Conservation (phyloP, 306 rosid genomes). For the Dryas drummondii region DNA sequence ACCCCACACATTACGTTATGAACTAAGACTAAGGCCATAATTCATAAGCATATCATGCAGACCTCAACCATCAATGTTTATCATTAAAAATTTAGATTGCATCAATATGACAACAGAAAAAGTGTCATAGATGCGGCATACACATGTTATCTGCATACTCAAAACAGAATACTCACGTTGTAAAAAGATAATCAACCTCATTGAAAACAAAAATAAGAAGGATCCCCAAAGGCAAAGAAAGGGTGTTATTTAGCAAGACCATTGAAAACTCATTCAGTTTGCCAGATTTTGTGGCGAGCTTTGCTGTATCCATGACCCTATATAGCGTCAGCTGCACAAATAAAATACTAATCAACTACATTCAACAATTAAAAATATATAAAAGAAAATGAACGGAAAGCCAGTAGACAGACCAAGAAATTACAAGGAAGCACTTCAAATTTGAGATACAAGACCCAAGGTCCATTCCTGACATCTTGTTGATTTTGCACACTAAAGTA, state of each 20-base stretch:
- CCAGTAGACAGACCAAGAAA: background rate
- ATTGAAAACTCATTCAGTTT: conserved; percentile 90
- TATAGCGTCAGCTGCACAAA: conserved; percentile 79
- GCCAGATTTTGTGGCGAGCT: conserved; percentile 83
- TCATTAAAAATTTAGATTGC: background rate
- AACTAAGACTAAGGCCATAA: background rate
- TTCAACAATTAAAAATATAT: conserved; percentile 10
- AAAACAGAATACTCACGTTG: conserved; percentile 61
- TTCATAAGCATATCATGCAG: background rate
- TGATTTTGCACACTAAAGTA: background rate
- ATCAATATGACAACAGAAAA: background rate
- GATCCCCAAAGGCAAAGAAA: conserved; percentile 89
- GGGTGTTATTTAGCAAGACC: conserved; percentile 94
- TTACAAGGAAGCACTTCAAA: background rate
- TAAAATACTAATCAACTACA: conserved; percentile 32
- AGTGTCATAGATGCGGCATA: background rate
- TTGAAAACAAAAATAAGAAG: conserved; percentile 69
- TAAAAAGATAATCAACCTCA: conserved; percentile 85
- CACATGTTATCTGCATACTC: background rate
- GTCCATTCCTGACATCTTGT: conserved; percentile 1
- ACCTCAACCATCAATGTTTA: background rate
- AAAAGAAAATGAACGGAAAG: background rate
- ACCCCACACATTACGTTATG: background rate
- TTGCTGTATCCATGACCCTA: conserved; percentile 94
- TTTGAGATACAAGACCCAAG: background rate